phyloP scores from a whole-genome alignment of 31 red algal genomes.

The Odonthalia washingtoniensis region DNA sequence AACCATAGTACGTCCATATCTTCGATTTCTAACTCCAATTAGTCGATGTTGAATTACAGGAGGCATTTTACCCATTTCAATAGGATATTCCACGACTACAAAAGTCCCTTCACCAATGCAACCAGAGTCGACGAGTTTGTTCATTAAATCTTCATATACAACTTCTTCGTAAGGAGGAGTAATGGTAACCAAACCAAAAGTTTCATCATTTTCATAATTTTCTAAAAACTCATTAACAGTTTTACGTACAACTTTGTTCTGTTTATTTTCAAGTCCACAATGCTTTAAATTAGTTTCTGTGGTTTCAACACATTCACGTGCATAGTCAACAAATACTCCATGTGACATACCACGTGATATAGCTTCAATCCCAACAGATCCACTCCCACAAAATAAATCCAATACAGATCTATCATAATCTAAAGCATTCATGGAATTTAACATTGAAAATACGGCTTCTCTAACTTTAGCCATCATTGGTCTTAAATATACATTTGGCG shows the following conservation, averaged over 20 bases:
- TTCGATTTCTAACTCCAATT: too few species aligned
- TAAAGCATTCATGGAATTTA: slow-evolving; percentile 71
- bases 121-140: slow-evolving; percentile 53
- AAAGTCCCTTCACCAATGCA: slow-evolving; percentile 90
- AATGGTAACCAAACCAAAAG: slow-evolving; percentile 80
- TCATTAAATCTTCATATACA: slow-evolving; percentile 87
- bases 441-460: slow-evolving; percentile 93
- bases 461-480: slow-evolving; percentile 99
- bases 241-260: slow-evolving; percentile 52
- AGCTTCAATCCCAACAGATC: slow-evolving; percentile 93
- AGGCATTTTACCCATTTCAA: too few species aligned
- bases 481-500: slow-evolving; percentile 89
- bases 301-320: slow-evolving; percentile 65
- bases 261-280: slow-evolving; percentile 60
- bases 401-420: slow-evolving; percentile 54
- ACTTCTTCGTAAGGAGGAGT: slow-evolving; percentile 99
- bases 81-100: slow-evolving; percentile 97
- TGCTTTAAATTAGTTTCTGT: slow-evolving; percentile 68
- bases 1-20: too few species aligned
- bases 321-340: slow-evolving; percentile 90
- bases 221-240: slow-evolving; percentile 65
- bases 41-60: too few species aligned
- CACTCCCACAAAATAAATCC: slow-evolving; percentile 92
- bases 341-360: slow-evolving; percentile 74
- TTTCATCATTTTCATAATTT: slow-evolving; percentile 7